Percentiles rank a stretch among this genome's conserved stretches.
Conservation (phyloP, 2,329 filamentous ascomycete species). For the Apiospora pterosperma region DNA sequence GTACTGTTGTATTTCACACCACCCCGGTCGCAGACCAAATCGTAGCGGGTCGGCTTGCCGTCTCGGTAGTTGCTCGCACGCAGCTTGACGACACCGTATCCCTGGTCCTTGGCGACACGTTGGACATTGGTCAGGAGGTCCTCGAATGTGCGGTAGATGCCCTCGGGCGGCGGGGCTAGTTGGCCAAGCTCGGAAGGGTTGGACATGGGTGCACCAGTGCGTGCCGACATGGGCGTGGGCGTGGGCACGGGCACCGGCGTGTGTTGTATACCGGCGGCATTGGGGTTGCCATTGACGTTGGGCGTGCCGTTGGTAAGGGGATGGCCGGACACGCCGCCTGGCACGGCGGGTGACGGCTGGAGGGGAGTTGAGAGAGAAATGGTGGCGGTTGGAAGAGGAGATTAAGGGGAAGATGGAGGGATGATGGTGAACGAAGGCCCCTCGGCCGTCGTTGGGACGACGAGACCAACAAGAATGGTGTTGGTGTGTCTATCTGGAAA, state of each 20-base stretch:
- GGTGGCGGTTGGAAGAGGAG: constrained; percentile 24
- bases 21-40: constrained; percentile 60
- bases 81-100: constrained; percentile 60
- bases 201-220: background rate
- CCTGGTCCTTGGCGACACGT: constrained; percentile 58
- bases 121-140: constrained; percentile 57
- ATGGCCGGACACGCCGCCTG: constrained; percentile 18
- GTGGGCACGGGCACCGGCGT: constrained; percentile 12
- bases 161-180: constrained; percentile 55
- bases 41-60: constrained; percentile 59
- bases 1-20: constrained; percentile 64
- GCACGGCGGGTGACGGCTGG: constrained; percentile 27
- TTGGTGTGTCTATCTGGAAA: background rate
- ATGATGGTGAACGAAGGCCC: background rate
- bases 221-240: constrained; percentile 9
- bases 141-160: constrained; percentile 57
- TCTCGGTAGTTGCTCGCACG: constrained; percentile 62
- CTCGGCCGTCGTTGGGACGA: constrained; percentile 2
- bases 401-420: background rate
- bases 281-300: constrained; percentile 12
- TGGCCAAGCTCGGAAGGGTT: constrained; percentile 22
- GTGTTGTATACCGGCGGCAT: constrained; percentile 7
- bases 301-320: constrained; percentile 18
- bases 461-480: background rate
- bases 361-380: constrained; percentile 28